Percentiles rank a stretch among this genome's conserved stretches.
Conservation (phyloP, 441 rosid species). For the Pelargonium australe region DNA sequence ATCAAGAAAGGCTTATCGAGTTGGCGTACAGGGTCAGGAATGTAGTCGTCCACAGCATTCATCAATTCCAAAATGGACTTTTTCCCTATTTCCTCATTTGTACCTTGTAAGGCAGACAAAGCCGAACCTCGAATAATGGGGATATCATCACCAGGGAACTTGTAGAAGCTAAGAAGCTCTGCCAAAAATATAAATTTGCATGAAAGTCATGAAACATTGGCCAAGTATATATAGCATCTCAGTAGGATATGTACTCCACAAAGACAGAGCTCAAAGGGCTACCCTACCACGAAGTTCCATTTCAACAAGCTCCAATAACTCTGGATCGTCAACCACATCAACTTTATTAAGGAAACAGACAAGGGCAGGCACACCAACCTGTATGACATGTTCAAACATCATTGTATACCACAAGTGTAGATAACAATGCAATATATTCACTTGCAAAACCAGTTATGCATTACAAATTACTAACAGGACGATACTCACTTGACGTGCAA, state of each 20-base stretch:
- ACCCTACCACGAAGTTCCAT: slow-evolving; percentile 96
- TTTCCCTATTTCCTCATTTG: slow-evolving; percentile 85
- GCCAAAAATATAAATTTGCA: slow-evolving; percentile 26
- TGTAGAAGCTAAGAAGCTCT: slow-evolving; percentile 96
- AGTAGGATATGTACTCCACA: slow-evolving; percentile 4
- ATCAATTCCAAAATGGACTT: slow-evolving; percentile 83
- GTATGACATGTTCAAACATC: slow-evolving; percentile 15
- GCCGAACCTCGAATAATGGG: slow-evolving; percentile 95
- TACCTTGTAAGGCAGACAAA: slow-evolving; percentile 78
- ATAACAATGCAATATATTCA: not conserved
- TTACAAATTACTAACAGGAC: not conserved
- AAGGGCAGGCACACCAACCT: slow-evolving; percentile 99
- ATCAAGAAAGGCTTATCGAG: slow-evolving; percentile 94
- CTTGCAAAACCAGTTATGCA: slow-evolving; percentile 5
- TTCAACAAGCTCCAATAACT: slow-evolving; percentile 92
- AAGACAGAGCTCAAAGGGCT: slow-evolving; percentile 15
- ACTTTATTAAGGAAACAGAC: slow-evolving; percentile 96
- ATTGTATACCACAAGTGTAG: not conserved
- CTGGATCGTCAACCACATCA: slow-evolving; percentile 85
- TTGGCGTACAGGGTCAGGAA: slow-evolving; percentile 91
- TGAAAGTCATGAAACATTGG: slow-evolving; percentile 13
- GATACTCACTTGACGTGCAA: slow-evolving; percentile 57
- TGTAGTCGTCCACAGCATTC: slow-evolving; percentile 96
- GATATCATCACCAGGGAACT: slow-evolving; percentile 99
- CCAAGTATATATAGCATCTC: not conserved